A percentile compares a stretch with the other conserved stretches of the same genome.
Evolutionary conservation across 2,329 filamentous ascomycete species (phyloP).

Genomic region (Colletotrichum musae): DNA sequence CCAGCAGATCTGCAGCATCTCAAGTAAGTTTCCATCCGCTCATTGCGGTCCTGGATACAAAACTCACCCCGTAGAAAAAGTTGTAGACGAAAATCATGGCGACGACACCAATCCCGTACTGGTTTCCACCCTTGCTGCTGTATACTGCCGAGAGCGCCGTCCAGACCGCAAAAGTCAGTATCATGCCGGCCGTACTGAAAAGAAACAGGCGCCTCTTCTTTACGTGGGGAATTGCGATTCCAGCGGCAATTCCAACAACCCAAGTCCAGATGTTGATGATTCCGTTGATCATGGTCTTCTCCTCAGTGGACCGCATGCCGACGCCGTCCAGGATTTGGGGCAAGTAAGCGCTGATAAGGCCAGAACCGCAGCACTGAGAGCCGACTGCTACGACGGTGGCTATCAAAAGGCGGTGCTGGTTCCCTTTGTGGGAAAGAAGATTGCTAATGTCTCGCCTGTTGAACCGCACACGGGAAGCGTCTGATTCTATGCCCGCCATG

Average conservation of each 20-base stretch:
- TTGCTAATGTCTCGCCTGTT: conserved; percentile 35
- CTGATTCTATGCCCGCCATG: conserved; percentile 38
- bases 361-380: conserved; percentile 31
- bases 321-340: conserved; percentile 20
- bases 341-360: conserved; percentile 27
- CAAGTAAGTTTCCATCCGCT: neutral
- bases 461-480: conserved; percentile 28
- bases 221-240: conserved; percentile 20
- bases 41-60: neutral
- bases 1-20: conserved; percentile 18
- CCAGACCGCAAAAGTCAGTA: conserved; percentile 33
- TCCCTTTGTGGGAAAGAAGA: conserved; percentile 26
- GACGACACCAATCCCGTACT: conserved; percentile 23
- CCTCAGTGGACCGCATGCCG: conserved; percentile 17
- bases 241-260: conserved; percentile 27
- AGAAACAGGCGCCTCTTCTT: conserved; percentile 31
- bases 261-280: conserved; percentile 34
- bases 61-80: conserved; percentile 31
- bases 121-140: neutral
- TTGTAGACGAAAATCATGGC: conserved; percentile 25
- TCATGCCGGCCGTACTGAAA: conserved; percentile 40
- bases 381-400: conserved; percentile 28
- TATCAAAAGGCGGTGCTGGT: conserved; percentile 27
- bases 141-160: conserved; percentile 18
- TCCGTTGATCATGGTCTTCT: conserved; percentile 30